A percentile compares a stretch with the other conserved stretches of the same genome.
Evolutionary conservation across 441 rosid genomes (phyloP).

Genomic region (Mallotus repandus): DNA sequence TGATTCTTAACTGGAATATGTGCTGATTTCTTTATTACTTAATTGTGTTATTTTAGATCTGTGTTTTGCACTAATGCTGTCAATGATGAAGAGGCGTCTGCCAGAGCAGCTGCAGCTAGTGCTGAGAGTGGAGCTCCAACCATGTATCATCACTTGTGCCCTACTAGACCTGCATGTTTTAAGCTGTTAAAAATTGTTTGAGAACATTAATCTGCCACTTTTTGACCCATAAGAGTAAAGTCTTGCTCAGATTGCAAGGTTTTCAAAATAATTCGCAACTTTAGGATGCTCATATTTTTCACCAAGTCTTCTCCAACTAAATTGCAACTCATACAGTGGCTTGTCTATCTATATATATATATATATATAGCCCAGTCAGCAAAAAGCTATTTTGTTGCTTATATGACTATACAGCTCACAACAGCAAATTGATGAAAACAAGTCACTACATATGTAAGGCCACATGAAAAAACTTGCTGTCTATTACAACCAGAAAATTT

Average conservation of each 20-base stretch:
- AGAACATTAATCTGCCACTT: neutral
- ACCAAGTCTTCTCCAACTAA: neutral
- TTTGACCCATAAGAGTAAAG: neutral
- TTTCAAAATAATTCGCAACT: no score
- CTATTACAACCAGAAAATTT: no score
- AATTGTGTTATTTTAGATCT: constrained; percentile 38
- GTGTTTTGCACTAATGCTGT: constrained; percentile 45
- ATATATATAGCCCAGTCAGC: no score
- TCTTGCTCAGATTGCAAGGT: neutral
- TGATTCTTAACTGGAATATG: neutral
- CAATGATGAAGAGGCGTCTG: constrained; percentile 71
- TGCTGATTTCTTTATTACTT: constrained; percentile 1
- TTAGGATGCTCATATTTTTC: neutral
- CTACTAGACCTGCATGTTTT: constrained; percentile 18
- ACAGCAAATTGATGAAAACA: no score
- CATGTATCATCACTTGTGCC: constrained; percentile 51
- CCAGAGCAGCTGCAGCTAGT: constrained; percentile 57
- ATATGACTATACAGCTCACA: no score
- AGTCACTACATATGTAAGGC: no score
- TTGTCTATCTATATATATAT: no score
- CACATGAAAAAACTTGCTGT: no score
- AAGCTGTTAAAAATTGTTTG: neutral
- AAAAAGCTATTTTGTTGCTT: no score
- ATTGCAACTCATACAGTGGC: neutral
- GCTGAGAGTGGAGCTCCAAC: constrained; percentile 75